Conservation (phyloP, 768 basidiomycete species). For the Hypholoma fasciculare region DNA sequence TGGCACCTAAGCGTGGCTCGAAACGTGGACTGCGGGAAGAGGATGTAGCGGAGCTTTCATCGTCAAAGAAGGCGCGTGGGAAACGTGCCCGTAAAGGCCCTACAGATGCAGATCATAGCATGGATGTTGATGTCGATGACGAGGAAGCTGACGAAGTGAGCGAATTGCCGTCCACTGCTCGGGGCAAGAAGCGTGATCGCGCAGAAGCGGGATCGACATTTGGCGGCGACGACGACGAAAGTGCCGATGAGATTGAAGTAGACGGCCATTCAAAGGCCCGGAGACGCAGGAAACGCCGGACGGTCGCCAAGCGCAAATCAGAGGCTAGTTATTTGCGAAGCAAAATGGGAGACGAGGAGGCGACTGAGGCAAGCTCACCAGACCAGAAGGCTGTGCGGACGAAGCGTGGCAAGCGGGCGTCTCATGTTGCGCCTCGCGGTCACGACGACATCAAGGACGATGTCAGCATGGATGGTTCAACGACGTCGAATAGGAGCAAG, state of each 20-base stretch:
- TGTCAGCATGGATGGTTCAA: constrained; percentile 48
- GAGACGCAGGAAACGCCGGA: constrained; percentile 59
- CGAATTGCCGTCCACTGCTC: constrained; percentile 35
- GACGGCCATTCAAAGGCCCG: constrained; percentile 31
- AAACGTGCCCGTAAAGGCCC: constrained; percentile 55
- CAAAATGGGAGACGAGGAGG: constrained; percentile 58
- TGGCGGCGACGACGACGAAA: constrained; percentile 60
- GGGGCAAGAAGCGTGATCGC: constrained; percentile 78
- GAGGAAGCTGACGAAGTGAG: constrained; percentile 44
- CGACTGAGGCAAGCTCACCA: constrained; percentile 27
- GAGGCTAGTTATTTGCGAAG: constrained; percentile 46
- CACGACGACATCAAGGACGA: constrained; percentile 36
- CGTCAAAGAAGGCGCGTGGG: constrained; percentile 40
- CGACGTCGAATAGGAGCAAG: constrained; percentile 51
- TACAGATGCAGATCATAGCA: constrained; percentile 36
- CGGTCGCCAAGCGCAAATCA: constrained; percentile 52
- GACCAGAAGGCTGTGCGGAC: constrained; percentile 33
- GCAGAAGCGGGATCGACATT: constrained; percentile 72
- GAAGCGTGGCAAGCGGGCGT: constrained; percentile 51
- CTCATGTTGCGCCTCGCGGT: constrained; percentile 27
- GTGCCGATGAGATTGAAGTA: constrained; percentile 5
- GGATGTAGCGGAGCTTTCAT: constrained; percentile 40
- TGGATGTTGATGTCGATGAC: constrained; percentile 44
- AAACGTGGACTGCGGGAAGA: constrained; percentile 47
- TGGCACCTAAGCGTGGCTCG: constrained; percentile 39